Conservation (phyloP, 2,329 filamentous ascomycete species). For the Rutstroemia sp. region DNA sequence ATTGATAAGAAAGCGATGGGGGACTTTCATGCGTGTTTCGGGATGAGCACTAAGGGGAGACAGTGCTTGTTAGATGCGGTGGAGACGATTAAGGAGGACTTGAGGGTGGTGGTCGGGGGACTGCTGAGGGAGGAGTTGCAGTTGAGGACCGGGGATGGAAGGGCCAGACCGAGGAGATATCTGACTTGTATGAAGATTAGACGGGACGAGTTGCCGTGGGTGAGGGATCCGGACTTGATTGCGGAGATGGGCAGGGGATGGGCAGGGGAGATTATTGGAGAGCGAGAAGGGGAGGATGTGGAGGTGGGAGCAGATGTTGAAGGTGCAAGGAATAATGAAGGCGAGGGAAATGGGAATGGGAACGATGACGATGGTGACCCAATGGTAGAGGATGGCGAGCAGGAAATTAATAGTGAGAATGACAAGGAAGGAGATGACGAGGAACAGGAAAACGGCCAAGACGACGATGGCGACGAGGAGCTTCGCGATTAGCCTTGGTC, state of each 20-base stretch:
- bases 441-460: too few relatives aligned
- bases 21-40: constrained; percentile 6
- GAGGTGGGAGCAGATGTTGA: background rate
- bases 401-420: too few relatives aligned
- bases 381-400: too few relatives aligned
- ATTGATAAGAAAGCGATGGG: background rate
- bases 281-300: background rate
- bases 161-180: constrained; percentile 1
- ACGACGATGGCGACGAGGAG: too few relatives aligned
- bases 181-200: constrained; percentile 35
- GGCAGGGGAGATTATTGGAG: background rate
- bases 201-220: constrained; percentile 54
- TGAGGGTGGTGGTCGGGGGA: background rate
- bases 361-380: background rate
- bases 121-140: constrained; percentile 2
- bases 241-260: background rate
- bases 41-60: constrained; percentile 8
- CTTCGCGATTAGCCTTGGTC: too few relatives aligned
- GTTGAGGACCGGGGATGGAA: background rate
- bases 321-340: background rate
- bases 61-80: constrained; percentile 4
- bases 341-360: background rate
- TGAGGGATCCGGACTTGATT: background rate
- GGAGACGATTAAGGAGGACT: constrained; percentile 4
- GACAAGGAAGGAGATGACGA: too few relatives aligned